Evolutionary conservation across 257 asterid species (phyloP), one percentile per base, ranked within the genome.

Genomic region (Nicotiana attenuata): DNA sequence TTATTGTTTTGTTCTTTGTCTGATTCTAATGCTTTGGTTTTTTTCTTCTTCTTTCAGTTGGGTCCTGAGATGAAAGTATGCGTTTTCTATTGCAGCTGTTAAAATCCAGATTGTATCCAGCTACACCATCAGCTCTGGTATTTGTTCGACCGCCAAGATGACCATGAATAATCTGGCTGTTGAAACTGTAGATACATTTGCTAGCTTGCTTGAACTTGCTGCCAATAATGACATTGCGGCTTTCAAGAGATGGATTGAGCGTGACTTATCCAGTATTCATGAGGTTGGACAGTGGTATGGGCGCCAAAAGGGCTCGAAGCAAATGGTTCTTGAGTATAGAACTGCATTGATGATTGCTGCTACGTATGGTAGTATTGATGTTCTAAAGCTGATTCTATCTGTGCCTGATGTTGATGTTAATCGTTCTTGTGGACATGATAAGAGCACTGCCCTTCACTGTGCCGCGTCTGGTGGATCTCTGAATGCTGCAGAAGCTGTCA

Each of bases 231-330:
- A 82, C 24, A 52, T 82, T 7, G 81, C 76, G 22, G 35, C 89
- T 52, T 91, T 92, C 65, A 89, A 83, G 77, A 84, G 61, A 82
- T 86, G 75, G 35, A 78, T 85, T 3, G 92, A 88, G 5, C 84
- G 41, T 15, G 88, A 90, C 9, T 89, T 92, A 0, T 81, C 90
- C 13, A 83, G 83, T 33, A 81, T 91, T 65, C 89, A 91, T 7
- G 97, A 91, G 82, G 92, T 84, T 17, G 98, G 95, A 45, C 59
- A 80, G 31, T 94, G 98, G 98, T 94, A 92, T 41, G 94, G 93
- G 10, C 94, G 96, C 8, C 88, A 86, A 82, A 92, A 88, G 33
- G 97, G 97, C 86, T 89, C 95, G 5, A 90, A 87, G 38, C 92
- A 90, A 76, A 93, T 94, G 97, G 96, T 88, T 84, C 89, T 90